Percentiles rank a stretch among this genome's conserved stretches.
Conservation (phyloP, 169 alveolate species). For the Plasmodium gaboni region DNA sequence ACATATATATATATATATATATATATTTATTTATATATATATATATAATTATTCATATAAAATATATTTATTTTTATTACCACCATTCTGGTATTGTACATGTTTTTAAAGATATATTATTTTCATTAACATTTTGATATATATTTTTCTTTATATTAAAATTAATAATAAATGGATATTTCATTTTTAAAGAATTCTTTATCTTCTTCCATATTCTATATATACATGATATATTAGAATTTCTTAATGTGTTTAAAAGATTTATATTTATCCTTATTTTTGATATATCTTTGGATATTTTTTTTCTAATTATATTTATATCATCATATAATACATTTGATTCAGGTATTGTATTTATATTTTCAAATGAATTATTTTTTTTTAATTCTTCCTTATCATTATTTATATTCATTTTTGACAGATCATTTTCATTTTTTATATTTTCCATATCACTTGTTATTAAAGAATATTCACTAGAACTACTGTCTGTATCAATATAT, state of each 20-base stretch:
- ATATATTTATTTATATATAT: background rate
- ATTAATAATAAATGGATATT: conserved; percentile 65
- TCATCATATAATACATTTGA: too few relatives aligned
- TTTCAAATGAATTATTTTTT: background rate
- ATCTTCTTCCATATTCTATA: conserved; percentile 32
- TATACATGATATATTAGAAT: conserved; percentile 35
- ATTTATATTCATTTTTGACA: conserved; percentile 1
- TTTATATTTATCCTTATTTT: conserved; percentile 45
- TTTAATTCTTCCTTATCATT: background rate
- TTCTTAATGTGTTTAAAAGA: conserved; percentile 30
- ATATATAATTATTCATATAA: background rate
- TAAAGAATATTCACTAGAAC: conserved; percentile 59
- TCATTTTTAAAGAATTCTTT: conserved; percentile 36
- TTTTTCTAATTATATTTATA: background rate
- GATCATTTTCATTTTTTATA: background rate
- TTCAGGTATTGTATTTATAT: background rate
- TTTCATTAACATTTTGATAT: conserved; percentile 3
- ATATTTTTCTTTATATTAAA: conserved; percentile 26
- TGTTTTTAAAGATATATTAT: conserved; percentile 21
- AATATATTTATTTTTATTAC: conserved; percentile 14
- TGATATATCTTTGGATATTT: conserved; percentile 36
- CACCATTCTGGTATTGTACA: conserved; percentile 36
- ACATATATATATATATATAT: background rate
- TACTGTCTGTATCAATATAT: conserved; percentile 9
- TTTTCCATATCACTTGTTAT: conserved; percentile 17